phyloP scores from a whole-genome alignment of 2,329 filamentous ascomycete species.

The Fusarium bulbicola region DNA sequence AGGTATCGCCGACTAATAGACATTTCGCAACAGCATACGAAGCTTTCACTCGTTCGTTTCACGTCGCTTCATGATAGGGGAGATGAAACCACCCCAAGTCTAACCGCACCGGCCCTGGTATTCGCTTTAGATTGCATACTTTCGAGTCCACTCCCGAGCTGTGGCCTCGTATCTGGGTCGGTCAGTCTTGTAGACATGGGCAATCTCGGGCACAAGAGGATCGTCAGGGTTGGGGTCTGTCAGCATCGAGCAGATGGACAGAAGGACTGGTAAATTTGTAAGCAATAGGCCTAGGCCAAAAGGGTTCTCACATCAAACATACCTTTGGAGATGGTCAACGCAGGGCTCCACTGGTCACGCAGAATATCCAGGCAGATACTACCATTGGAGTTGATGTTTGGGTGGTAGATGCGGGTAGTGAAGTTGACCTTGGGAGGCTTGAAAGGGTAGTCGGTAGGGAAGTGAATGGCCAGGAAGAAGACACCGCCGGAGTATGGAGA shows the following conservation, averaged over 20 bases:
- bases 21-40: conserved; percentile 39
- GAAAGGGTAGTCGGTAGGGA: conserved; percentile 99
- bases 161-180: conserved; percentile 95
- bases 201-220: conserved; percentile 97
- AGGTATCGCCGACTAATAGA: conserved; percentile 26
- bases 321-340: conserved; percentile 99
- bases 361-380: conserved; percentile 99
- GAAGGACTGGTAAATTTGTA: conserved; percentile 71
- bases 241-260: conserved; percentile 99
- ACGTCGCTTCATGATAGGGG: conserved; percentile 42
- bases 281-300: conserved; percentile 7
- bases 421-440: conserved; percentile 99
- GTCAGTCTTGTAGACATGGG: conserved; percentile 99
- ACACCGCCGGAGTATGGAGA: conserved; percentile 98
- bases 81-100: conserved; percentile 42
- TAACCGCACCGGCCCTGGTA: conserved; percentile 34
- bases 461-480: conserved; percentile 98
- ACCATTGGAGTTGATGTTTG: conserved; percentile 99
- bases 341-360: conserved; percentile 98
- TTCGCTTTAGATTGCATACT: conserved; percentile 85
- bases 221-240: conserved; percentile 99
- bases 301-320: conserved; percentile 40
- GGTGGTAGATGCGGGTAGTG: conserved; percentile 99
- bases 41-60: conserved; percentile 41
- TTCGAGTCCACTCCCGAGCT: conserved; percentile 97